Base-by-base conservation (phyloP, 441 rosid species). In the Erodium texanum region DNA sequence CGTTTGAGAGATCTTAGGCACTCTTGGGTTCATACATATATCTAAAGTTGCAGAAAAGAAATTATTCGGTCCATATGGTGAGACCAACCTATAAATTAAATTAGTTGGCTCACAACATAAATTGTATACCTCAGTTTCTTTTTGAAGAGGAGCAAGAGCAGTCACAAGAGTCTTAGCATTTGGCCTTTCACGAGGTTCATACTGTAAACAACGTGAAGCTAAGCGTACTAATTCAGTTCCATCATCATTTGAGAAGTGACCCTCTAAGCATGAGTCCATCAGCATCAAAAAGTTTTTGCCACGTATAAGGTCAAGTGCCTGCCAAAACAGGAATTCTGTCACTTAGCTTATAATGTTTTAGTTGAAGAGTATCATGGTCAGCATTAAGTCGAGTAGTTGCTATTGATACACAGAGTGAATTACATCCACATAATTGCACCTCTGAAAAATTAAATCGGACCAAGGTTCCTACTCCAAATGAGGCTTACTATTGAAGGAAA, bases 151-250 rank as follows among this genome's bases (percentile, higher is more conserved):
- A 70, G 82, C 61, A 5, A 93, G 95, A 61, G 93, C 81, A 65
- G 78, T 70, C 66, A 91, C 97, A 67, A 91, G 91, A 79, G 97
- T 84, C 76, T 89, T 93, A 10, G 86, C 87, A 70, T 89, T 89
- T 16, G 99, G 97, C 86, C 99, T 88, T 78, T 93, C 97, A 65
- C 97, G 97, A 75, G 96, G 79, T 80, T 93, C 99, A 68, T 86
- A 87, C 77, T 91, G 97, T 76, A 93, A 81, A 80, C 99, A 93
- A 50, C 97, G 92, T 7, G 97, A 85, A 62, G 97, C 99, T 79
- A 93, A 76, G 9, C 95, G 84, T 68, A 93, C 90, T 72, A 93
- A 64, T 67, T 93, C 97, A 15, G 97, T 89, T 82, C 99, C 96
- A 78, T 93, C 97, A 70, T 91, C 95, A 56, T 86, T 93, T 64